Percentiles rank a stretch among this genome's conserved stretches.
Evolutionary conservation across 1,139 yeast species (phyloP).

Genomic region (Diutina mesorugosa): DNA sequence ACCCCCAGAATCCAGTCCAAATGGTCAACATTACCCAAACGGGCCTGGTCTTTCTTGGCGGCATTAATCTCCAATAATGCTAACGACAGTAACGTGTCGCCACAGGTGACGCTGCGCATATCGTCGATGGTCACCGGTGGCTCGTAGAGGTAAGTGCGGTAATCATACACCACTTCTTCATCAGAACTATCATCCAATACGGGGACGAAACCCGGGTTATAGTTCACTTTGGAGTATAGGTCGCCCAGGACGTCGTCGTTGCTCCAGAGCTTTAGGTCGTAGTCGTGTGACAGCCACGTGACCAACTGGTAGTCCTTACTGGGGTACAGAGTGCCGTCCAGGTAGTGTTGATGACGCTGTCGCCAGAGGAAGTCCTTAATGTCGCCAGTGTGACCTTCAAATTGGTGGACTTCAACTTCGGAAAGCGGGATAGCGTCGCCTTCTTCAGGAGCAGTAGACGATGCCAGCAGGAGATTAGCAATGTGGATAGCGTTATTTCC

Average conservation of each 20-base stretch:
- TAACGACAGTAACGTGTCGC: constrained; percentile 25
- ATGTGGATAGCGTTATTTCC: constrained; percentile 69
- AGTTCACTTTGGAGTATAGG: constrained; percentile 42
- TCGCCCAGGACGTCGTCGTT: constrained; percentile 28
- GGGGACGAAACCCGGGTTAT: background rate
- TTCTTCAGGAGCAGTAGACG: constrained; percentile 21
- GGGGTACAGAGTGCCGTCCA: constrained; percentile 30
- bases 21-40: constrained; percentile 40
- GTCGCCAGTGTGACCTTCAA: constrained; percentile 75
- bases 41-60: constrained; percentile 15
- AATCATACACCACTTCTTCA: constrained; percentile 9
- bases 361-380: constrained; percentile 87
- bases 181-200: background rate
- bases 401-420: constrained; percentile 38
- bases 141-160: constrained; percentile 25
- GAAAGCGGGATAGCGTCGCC: constrained; percentile 14
- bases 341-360: constrained; percentile 30
- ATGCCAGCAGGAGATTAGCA: constrained; percentile 39
- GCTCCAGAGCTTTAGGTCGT: constrained; percentile 78
- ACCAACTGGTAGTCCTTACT: constrained; percentile 82
- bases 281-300: constrained; percentile 82
- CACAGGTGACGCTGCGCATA: constrained; percentile 16
- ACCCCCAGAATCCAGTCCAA: constrained; percentile 93
- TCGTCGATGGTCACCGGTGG: constrained; percentile 27
- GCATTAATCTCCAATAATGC: constrained; percentile 22